Evolutionary conservation across 805 yeast species (phyloP).

Genomic region (Lachancea thermotolerans): DNA sequence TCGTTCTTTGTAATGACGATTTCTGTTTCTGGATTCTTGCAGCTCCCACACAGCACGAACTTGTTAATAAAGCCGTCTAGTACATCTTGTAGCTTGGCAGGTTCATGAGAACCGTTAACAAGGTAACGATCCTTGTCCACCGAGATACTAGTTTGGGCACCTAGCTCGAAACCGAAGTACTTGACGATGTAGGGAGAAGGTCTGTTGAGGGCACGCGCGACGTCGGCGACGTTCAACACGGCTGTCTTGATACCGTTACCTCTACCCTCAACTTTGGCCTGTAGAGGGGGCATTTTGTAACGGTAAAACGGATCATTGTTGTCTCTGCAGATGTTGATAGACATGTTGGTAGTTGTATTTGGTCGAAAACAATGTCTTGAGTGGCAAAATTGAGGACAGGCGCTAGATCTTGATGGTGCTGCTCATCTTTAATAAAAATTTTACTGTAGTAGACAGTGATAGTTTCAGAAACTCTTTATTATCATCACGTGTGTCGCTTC

Average conservation of each 20-base stretch:
- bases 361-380: neutral
- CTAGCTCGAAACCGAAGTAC: slow-evolving; percentile 92
- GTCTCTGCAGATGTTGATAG: slow-evolving; percentile 93
- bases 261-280: slow-evolving; percentile 95
- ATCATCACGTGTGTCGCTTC: too few species aligned
- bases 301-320: slow-evolving; percentile 98
- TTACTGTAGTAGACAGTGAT: slow-evolving; percentile 3
- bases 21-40: slow-evolving; percentile 97
- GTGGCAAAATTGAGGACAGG: neutral
- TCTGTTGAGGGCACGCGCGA: slow-evolving; percentile 84
- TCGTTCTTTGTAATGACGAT: slow-evolving; percentile 64
- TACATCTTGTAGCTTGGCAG: slow-evolving; percentile 82
- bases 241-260: slow-evolving; percentile 99
- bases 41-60: slow-evolving; percentile 87
- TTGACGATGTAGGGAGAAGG: slow-evolving; percentile 90
- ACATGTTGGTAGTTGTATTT: slow-evolving; percentile 43
- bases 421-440: neutral
- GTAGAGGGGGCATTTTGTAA: slow-evolving; percentile 97
- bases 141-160: slow-evolving; percentile 86
- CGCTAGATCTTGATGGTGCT: neutral
- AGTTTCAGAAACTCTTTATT: neutral
- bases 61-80: slow-evolving; percentile 90
- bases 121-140: slow-evolving; percentile 79
- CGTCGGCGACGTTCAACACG: slow-evolving; percentile 82
- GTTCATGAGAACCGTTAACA: slow-evolving; percentile 92